A percentile compares a stretch with the other conserved stretches of the same genome.
These are phyloP conservation scores for Phymatotrichopsis omnivora DNA, from an alignment of 2,329 filamentous ascomycete species.

Conservation along the genomic window DNA sequence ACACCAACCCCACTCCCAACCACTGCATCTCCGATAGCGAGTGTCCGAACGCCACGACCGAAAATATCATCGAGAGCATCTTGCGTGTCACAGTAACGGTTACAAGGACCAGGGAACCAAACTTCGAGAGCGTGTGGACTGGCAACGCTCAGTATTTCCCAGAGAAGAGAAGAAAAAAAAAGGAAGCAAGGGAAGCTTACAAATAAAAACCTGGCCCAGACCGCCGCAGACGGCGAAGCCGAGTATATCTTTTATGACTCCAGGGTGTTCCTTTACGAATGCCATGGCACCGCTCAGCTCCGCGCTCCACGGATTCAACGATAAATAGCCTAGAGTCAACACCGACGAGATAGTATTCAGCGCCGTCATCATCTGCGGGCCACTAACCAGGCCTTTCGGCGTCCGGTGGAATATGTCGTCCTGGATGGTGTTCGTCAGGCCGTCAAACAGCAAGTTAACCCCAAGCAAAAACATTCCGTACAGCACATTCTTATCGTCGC, in stretches of 20 bases:
- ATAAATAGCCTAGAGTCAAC: conserved; percentile 65
- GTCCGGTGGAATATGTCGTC: conserved; percentile 68
- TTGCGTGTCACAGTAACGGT: conserved; percentile 96
- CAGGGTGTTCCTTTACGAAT: conserved; percentile 71
- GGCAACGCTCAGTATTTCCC: too few relatives aligned
- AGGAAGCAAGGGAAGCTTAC: conserved; percentile 38
- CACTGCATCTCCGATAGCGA: conserved; percentile 79
- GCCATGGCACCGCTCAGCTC: conserved; percentile 70
- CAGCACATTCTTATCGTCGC: conserved; percentile 49
- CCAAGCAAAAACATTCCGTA: conserved; percentile 77
- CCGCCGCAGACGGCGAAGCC: conserved; percentile 85
- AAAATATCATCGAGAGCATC: conserved; percentile 98
- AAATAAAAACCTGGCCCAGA: conserved; percentile 93
- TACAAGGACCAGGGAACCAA: conserved; percentile 82
- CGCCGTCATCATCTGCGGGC: conserved; percentile 99
- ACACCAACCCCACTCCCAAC: conserved; percentile 84
- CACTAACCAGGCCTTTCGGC: conserved; percentile 40
- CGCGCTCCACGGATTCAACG: conserved; percentile 68
- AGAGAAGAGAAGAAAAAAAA: not conserved
- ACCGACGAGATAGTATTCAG: conserved; percentile 80
- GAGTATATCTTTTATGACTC: conserved; percentile 76
- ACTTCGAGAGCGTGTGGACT: conserved; percentile 86
- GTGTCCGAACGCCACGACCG: conserved; percentile 90
- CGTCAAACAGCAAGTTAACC: conserved; percentile 90
- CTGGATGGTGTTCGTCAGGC: conserved; percentile 91